Conservation (phyloP, 495 filamentous ascomycete species). For the Trichoderma parareesei region DNA sequence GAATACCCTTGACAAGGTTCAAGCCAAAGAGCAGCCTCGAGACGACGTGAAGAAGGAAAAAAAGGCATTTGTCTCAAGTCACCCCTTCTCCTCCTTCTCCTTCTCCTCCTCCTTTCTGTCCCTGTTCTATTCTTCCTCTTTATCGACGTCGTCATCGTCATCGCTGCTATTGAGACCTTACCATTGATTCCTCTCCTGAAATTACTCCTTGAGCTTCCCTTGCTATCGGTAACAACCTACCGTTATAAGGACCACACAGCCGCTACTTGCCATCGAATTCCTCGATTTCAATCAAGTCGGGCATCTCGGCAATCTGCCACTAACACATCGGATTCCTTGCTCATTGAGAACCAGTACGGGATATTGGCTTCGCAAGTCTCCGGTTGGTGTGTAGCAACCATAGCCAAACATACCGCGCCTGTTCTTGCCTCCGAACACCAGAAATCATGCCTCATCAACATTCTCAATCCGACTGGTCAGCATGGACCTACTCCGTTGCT, state of each 20-base stretch:
- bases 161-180: not conserved
- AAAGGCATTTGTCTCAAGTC: not conserved
- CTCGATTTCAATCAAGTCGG: not conserved
- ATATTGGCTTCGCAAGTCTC: not conserved
- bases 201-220: not conserved
- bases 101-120: not conserved
- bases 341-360: not conserved
- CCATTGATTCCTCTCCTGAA: not conserved
- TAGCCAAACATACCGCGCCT: not conserved
- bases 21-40: not conserved
- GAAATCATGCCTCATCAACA: conserved; percentile 1
- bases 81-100: not conserved
- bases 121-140: not conserved
- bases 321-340: not conserved
- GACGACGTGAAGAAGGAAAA: not conserved
- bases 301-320: not conserved
- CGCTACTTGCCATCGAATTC: not conserved
- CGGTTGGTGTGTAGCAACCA: not conserved
- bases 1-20: not conserved
- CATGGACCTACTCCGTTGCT: conserved; percentile 8
- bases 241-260: not conserved
- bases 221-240: not conserved
- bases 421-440: not conserved
- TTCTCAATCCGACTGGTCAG: conserved; percentile 5
- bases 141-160: not conserved